phyloP scores from a whole-genome alignment of 805 yeast species.

The Scheffersomyces lignosus region DNA sequence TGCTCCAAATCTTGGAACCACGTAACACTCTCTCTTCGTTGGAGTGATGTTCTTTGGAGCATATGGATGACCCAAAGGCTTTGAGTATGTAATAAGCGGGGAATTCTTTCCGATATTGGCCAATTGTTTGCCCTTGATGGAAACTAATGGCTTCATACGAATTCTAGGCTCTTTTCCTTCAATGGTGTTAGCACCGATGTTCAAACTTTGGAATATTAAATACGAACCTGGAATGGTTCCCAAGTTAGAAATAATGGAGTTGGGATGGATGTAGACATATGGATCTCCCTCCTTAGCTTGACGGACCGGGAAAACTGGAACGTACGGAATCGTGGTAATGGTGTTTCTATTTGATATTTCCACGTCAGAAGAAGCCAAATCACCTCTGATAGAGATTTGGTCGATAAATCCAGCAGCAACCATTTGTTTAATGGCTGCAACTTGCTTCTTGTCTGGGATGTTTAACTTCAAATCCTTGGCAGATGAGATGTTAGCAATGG shows the following conservation, averaged over 20 bases:
- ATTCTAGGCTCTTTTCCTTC: constrained; percentile 45
- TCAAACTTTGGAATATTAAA: constrained; percentile 70
- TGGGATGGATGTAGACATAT: constrained; percentile 76
- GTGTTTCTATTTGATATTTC: constrained; percentile 56
- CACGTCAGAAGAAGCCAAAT: constrained; percentile 63
- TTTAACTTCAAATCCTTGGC: constrained; percentile 48
- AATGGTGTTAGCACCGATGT: constrained; percentile 47
- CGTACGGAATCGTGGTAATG: constrained; percentile 63
- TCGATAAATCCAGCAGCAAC: constrained; percentile 91
- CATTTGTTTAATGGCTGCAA: constrained; percentile 85
- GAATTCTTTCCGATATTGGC: constrained; percentile 75
- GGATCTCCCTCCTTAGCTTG: constrained; percentile 43
- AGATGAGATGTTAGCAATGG: constrained; percentile 44
- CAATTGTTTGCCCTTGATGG: constrained; percentile 70
- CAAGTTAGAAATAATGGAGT: constrained; percentile 56
- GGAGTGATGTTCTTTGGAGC: constrained; percentile 71
- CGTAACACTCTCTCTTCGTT: constrained; percentile 81
- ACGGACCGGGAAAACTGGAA: constrained; percentile 51
- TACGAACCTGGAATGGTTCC: constrained; percentile 80
- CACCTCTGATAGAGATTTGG: constrained; percentile 85
- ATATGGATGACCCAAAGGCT: constrained; percentile 88
- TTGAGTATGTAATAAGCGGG: constrained; percentile 77
- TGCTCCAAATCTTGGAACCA: constrained; percentile 88
- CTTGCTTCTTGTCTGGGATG: constrained; percentile 68
- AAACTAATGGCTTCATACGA: constrained; percentile 76